Percentiles rank a stretch among this genome's conserved stretches.
Evolutionary conservation across 208 protist genomes (phyloP).

Genomic region (Leptomonas pyrrhocoris): DNA sequence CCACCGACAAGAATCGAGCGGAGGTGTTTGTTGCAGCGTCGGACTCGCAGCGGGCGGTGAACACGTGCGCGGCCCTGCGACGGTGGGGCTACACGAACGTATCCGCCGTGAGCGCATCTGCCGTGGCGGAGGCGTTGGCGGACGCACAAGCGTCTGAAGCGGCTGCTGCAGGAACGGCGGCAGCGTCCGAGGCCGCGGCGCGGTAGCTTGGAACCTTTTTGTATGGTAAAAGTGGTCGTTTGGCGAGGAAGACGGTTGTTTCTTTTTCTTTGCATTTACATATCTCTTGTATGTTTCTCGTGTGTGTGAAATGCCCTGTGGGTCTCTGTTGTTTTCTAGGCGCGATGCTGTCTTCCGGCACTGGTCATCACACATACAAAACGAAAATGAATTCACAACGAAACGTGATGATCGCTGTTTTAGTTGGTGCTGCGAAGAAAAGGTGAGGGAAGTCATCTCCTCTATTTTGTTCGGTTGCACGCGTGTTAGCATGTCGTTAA

Average conservation of each 20-base stretch:
- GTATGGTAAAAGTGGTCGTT: too few species aligned
- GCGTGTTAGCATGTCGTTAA: too few species aligned
- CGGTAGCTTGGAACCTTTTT: too few species aligned
- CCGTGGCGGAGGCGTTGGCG: constrained; percentile 33
- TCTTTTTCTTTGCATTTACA: neutral
- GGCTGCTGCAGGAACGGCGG: neutral
- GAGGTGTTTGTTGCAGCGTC: constrained; percentile 72
- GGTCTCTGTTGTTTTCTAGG: neutral
- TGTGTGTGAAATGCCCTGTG: neutral
- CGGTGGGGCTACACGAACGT: constrained; percentile 78
- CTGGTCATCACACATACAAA: constrained; percentile 5
- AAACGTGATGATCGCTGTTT: neutral
- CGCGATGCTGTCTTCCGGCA: neutral
- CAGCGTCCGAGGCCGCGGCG: neutral
- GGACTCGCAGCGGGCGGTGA: constrained; percentile 52
- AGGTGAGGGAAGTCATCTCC: too few species aligned
- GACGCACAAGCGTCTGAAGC: constrained; percentile 2
- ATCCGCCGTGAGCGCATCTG: constrained; percentile 39
- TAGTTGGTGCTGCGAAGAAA: too few species aligned
- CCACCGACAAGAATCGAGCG: constrained; percentile 37
- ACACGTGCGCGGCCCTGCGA: constrained; percentile 55
- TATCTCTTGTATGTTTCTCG: neutral
- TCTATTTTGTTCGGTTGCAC: too few species aligned
- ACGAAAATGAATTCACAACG: neutral
- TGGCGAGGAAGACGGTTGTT: too few species aligned